Percentiles rank a stretch among this genome's conserved stretches.
phyloP scores from a whole-genome alignment of 306 rosid genomes.

The Oemleria cerasiformis region DNA sequence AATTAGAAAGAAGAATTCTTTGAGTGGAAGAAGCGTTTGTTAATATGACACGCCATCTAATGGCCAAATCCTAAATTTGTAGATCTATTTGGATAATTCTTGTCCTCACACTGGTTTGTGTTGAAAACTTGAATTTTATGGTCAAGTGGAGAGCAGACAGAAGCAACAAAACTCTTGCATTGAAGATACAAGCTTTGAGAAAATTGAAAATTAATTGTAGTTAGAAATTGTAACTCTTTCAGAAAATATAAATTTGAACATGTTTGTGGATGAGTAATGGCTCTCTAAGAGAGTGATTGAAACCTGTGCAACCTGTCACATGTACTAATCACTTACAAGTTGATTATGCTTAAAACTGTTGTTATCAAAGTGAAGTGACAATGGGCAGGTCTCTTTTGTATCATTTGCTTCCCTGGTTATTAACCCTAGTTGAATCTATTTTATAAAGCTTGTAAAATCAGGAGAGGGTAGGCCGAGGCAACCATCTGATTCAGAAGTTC shows the following conservation, averaged over 20 bases:
- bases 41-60: background rate
- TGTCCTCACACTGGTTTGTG: background rate
- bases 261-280: background rate
- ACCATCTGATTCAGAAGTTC: conserved; percentile 75
- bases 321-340: no score
- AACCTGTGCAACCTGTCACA: background rate
- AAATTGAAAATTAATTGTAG: background rate
- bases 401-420: background rate
- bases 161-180: background rate
- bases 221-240: no score
- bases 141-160: background rate
- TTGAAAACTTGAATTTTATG: background rate
- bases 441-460: conserved; percentile 66
- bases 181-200: background rate
- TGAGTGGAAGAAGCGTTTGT: background rate
- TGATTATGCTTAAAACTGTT: background rate
- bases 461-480: conserved; percentile 54
- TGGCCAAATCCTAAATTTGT: background rate
- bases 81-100: background rate
- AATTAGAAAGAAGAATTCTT: background rate
- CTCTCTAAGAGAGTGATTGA: background rate
- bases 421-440: conserved; percentile 15
- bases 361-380: background rate
- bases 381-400: background rate
- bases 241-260: background rate